Evolutionary conservation across 176 grass and related monocot species (phyloP).

Genomic region (Oryza australiensis): DNA sequence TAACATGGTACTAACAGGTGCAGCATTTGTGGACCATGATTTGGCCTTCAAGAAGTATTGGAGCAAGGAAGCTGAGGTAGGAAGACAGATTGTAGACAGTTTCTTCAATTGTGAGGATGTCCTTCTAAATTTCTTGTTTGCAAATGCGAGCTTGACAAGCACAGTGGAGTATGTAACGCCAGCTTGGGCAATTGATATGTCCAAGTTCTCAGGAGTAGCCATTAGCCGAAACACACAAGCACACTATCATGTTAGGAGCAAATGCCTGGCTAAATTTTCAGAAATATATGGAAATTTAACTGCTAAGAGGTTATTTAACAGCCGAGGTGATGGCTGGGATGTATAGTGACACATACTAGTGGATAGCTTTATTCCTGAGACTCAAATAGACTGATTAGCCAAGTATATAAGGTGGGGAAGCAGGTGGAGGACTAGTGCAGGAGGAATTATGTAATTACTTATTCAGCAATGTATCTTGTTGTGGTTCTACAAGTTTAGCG

Average conservation of each 20-base stretch:
- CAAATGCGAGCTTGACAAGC: constrained; percentile 61
- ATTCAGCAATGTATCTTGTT: background rate
- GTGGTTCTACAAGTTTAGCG: background rate
- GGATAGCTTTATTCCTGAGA: background rate
- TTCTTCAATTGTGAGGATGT: constrained; percentile 93
- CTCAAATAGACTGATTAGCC: constrained; percentile 10
- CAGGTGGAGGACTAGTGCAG: background rate
- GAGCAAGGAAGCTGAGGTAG: constrained; percentile 61
- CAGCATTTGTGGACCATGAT: constrained; percentile 90
- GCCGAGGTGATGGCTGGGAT: constrained; percentile 82
- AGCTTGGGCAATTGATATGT: constrained; percentile 91
- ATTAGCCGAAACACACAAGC: constrained; percentile 72
- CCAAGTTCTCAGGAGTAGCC: constrained; percentile 86
- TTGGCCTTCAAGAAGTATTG: constrained; percentile 79
- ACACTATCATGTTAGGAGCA: constrained; percentile 78
- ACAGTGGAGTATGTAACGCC: constrained; percentile 87
- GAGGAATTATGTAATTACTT: background rate
- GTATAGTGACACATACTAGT: constrained; percentile 38
- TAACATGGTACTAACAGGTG: constrained; percentile 90
- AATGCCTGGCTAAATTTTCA: constrained; percentile 71
- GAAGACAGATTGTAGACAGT: constrained; percentile 56
- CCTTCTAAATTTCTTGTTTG: constrained; percentile 86
- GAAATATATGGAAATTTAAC: constrained; percentile 78
- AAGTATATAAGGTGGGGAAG: constrained; percentile 20
- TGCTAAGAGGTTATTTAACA: constrained; percentile 57